phyloP scores from a whole-genome alignment of 345 rosid genomes.

The Eucalyptus brandiana region DNA sequence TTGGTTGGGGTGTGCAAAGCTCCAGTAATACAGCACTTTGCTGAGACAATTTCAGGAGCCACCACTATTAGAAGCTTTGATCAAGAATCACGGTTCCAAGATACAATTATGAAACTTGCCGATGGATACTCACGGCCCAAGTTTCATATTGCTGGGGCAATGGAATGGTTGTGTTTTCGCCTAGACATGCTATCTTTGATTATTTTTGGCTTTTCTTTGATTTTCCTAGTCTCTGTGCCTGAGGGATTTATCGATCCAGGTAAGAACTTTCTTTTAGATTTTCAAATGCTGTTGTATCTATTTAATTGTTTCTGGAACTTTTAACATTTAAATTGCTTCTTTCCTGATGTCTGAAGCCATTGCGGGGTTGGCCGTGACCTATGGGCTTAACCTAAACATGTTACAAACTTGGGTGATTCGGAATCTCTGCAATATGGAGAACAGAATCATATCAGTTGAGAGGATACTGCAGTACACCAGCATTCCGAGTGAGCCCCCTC shows the following conservation, averaged over 20 bases:
- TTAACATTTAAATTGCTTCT: background rate
- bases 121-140: conserved; percentile 62
- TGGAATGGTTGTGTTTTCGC: conserved; percentile 84
- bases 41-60: conserved; percentile 75
- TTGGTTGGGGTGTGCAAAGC: conserved; percentile 74
- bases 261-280: background rate
- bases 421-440: conserved; percentile 59
- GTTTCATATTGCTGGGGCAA: conserved; percentile 51
- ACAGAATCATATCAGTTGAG: conserved; percentile 80
- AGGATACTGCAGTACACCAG: conserved; percentile 67
- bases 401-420: conserved; percentile 60
- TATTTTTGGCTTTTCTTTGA: conserved; percentile 57
- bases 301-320: background rate
- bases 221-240: conserved; percentile 55
- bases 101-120: conserved; percentile 37
- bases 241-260: conserved; percentile 60
- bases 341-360: conserved; percentile 24
- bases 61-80: conserved; percentile 75
- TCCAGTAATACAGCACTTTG: conserved; percentile 75
- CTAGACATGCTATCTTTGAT: conserved; percentile 58
- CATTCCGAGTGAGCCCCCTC: conserved; percentile 70
- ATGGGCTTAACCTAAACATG: conserved; percentile 65
- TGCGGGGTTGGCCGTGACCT: conserved; percentile 80
- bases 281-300: background rate
- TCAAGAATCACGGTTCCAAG: conserved; percentile 55